phyloP scores from a whole-genome alignment of 2,329 filamentous ascomycete genomes.

The Fusarium caatingaense region DNA sequence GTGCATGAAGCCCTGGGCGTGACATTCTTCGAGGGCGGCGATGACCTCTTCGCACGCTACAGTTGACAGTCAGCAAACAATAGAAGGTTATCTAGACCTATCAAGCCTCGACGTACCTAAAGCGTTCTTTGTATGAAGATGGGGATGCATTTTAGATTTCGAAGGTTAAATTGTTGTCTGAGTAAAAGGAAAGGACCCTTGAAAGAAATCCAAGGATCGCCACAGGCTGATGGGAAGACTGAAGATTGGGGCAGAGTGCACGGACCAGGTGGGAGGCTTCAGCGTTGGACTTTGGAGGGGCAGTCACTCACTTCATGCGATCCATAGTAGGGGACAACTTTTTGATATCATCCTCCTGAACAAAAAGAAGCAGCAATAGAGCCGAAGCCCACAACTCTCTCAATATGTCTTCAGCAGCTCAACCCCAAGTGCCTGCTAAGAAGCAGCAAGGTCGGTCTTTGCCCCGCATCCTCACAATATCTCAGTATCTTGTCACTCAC shows the following conservation, averaged over 20 bases:
- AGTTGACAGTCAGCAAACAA: constrained; percentile 33
- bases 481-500: constrained; percentile 16
- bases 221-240: constrained; percentile 28
- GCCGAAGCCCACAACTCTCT: not conserved
- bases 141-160: constrained; percentile 84
- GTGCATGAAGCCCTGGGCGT: constrained; percentile 90
- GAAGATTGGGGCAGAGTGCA: constrained; percentile 43
- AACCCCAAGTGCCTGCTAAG: constrained; percentile 65
- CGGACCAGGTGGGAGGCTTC: constrained; percentile 44
- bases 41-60: constrained; percentile 95
- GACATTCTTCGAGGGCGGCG: constrained; percentile 93
- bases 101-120: constrained; percentile 66
- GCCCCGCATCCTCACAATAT: not conserved
- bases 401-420: constrained; percentile 58
- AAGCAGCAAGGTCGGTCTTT: constrained; percentile 75
- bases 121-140: constrained; percentile 93
- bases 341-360: constrained; percentile 22
- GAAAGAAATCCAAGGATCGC: constrained; percentile 36
- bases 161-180: constrained; percentile 13
- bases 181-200: constrained; percentile 29
- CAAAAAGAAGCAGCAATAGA: not conserved
- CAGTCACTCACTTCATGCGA: constrained; percentile 27
- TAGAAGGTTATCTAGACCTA: not conserved
- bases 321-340: constrained; percentile 15
- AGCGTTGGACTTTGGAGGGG: constrained; percentile 39